These are phyloP conservation scores for Zea mays DNA, from an alignment of 176 grass and related monocot genomes.

Conservation along the genomic window Zm-B73-REFERENCE-NAM-5.0 NC_050098.1:219130501-219131000, in stretches of 20 bases:
- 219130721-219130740: conserved; percentile 12
- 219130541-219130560: conserved; percentile 3
- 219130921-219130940: conserved; percentile 88
- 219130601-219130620: conserved; percentile 21
- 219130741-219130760: conserved; percentile 65
- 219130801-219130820: conserved; percentile 88
- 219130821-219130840: conserved; percentile 88
- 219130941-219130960: conserved; percentile 90
- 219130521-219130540: conserved; percentile 1
- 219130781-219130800: conserved; percentile 92
- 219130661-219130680: conserved; percentile 8
- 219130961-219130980: conserved; percentile 14
- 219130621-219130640: conserved; percentile 21
- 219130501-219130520: background rate
- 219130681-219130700: background rate
- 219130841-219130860: conserved; percentile 87
- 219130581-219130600: background rate
- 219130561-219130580: conserved; percentile 17
- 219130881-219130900: conserved; percentile 80
- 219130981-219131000: conserved; percentile 16
- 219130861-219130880: conserved; percentile 85
- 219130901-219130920: conserved; percentile 79
- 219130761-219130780: conserved; percentile 97
- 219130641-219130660: conserved; percentile 19
- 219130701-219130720: background rate